Evolutionary conservation across 345 rosid species (phyloP), one percentile per base, ranked within the genome.

Genomic region (Gossypium longicalyx): DNA sequence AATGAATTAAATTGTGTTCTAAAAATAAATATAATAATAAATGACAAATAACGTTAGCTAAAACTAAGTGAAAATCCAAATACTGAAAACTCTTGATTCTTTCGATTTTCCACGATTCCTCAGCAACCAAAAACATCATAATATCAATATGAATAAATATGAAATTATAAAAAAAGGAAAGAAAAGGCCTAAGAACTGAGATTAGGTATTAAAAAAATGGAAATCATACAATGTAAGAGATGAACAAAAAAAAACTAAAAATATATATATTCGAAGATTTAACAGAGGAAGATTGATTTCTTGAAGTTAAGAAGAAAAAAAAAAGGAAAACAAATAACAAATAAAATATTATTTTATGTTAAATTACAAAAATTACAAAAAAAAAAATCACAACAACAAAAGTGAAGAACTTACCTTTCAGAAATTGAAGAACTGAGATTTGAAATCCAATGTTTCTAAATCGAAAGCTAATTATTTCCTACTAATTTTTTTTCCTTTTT

Each of bases 361-460:
- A n/a, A 47, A 22, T 22, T 20, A 6, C 12, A 2, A 5, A 65
- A 5, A 43, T 5, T 4, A 4, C 38, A 34, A 44, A 65, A 65
- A 12, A 12, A 22, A 67, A 47, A 67, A 67, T 47, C 15, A 49
- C 12, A 3, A 9, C 5, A 19, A 56, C 4, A 56, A 56, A 47
- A 56, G 2, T 2, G 22, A 22, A 17, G 41, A 56, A 76, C 63
- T 22, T 54, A 84, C 83, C 86, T 67, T 52, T 67, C 34, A 19
- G 9, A 23, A 59, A 71, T 75, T 79, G 76, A 71, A 62, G 76
- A 80, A 71, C 63, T 67, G 69, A 76, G 89, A 86, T 86, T 82
- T 53, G 72, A 77, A 80, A 80, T 80, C 80, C 76, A 75, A 77
- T 48, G 51, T 54, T 44, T 23, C 48, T 27, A 74, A 77, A 82